phyloP scores from a whole-genome alignment of 2,329 filamentous ascomycete genomes.

The Phyllosticta capitalensis region DNA sequence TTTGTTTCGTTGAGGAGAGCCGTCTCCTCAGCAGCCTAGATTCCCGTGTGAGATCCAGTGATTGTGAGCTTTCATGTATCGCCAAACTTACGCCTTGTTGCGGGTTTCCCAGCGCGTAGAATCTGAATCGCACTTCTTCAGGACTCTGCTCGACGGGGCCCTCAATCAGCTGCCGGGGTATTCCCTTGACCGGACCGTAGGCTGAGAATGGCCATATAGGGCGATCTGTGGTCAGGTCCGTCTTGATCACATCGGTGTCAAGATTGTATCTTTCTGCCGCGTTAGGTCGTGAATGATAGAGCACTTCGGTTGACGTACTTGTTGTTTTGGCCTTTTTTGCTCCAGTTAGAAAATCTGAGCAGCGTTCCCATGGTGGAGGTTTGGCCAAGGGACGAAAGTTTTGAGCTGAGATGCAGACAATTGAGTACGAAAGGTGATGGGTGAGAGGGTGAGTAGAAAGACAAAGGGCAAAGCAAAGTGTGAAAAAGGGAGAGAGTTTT shows the following conservation, averaged over 20 bases:
- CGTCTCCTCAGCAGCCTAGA: constrained; percentile 10
- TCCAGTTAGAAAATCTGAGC: neutral
- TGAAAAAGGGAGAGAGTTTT: neutral
- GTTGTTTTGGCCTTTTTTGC: neutral
- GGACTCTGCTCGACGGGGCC: constrained; percentile 73
- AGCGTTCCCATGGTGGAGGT: neutral
- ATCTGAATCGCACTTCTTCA: constrained; percentile 69
- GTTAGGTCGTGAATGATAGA: neutral
- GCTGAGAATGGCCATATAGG: constrained; percentile 81
- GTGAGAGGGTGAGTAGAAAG: neutral
- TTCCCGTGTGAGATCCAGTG: no score
- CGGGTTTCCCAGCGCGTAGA: constrained; percentile 60
- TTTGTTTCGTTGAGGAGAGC: neutral
- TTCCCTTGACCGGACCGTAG: constrained; percentile 69
- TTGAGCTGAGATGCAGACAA: neutral
- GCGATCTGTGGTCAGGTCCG: constrained; percentile 59
- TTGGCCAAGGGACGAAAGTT: neutral
- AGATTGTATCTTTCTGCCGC: neutral
- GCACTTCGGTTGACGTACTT: neutral
- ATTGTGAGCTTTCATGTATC: no score
- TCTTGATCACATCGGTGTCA: constrained; percentile 22
- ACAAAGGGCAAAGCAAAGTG: no score
- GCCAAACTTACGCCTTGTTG: constrained; percentile 39
- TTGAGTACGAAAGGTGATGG: no score
- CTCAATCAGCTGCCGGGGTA: constrained; percentile 75